Evolutionary conservation across 2,329 filamentous ascomycete species (phyloP), one percentile per base, ranked within the genome.

Genomic region (Lecanicillium sp.): DNA sequence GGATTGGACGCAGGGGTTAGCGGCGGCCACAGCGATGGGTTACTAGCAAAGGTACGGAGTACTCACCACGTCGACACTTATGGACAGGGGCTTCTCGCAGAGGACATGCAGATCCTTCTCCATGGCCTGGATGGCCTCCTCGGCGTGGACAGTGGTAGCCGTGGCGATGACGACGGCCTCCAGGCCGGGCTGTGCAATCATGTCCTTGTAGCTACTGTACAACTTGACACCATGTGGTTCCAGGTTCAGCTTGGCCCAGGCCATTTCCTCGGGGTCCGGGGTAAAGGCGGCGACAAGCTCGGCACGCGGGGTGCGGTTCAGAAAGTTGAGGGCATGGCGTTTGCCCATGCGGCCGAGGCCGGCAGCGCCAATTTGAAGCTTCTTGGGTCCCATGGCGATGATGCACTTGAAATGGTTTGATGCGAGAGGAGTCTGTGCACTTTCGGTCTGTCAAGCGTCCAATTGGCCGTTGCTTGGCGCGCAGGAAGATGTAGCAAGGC

Each of bases 41-140:
- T n/a, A n/a, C n/a, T n/a, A 29, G 12, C 18, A 20, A 25, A 5
- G 12, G 5, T 8, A 28, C 17, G 29, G 36, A n/a, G 25, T 20
- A 59, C 70, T 50, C 58, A 79, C 76, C 36, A 78, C 62, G 46
- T 79, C 74, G 12, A 78, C 63, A 40, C 65, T 72, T 1, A 76
- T 82, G 32, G 68, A 72, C 22, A 77, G 51, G 2, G 74, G 75
- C 60, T 79, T 78, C 60, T 79, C 75, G 48, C 72, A 77, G 12
- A 79, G 55, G 0, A 78, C 72, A 47, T 79, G 75, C 47, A 71
- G 64, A 30, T 69, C 64, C 8, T 61, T 62, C 36, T 72, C 54
- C 37, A 79, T 77, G 11, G 73, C 73, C 46, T 69, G 66, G 49
- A 76, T 71, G 2, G 74, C 66, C 46, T 79, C 70, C 45, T 74